Conservation (phyloP, 2,329 filamentous ascomycete genomes). For the Plectosphaerella cucumerina region DNA sequence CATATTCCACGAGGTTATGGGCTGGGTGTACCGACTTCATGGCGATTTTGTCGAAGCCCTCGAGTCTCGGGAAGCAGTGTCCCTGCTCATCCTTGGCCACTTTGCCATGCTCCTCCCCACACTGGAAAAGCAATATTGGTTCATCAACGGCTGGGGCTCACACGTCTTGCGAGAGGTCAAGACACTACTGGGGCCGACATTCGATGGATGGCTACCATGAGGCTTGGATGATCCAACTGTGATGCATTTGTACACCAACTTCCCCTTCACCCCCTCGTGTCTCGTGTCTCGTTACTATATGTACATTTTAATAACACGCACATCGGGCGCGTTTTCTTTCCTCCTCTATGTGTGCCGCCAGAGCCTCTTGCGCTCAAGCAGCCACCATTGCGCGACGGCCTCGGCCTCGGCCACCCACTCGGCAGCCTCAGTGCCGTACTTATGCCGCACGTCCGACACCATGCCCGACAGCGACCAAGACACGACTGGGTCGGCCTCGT, state of each 20-base stretch:
- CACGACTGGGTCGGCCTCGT: conserved; percentile 6
- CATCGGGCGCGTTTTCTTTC: background rate
- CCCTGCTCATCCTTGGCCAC: conserved; percentile 13
- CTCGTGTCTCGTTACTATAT: too few relatives aligned
- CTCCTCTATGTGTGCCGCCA: background rate
- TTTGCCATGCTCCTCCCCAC: conserved; percentile 12
- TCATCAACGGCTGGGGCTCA: conserved; percentile 14
- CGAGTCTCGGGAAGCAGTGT: conserved; percentile 7
- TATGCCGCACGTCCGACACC: conserved; percentile 3
- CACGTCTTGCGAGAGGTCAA: conserved; percentile 8
- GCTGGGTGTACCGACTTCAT: conserved; percentile 12
- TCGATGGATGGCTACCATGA: background rate
- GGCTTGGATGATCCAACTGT: too few relatives aligned
- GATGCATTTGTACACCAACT: too few relatives aligned
- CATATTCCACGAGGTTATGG: conserved; percentile 9
- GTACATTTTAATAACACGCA: too few relatives aligned
- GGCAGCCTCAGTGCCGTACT: conserved; percentile 11
- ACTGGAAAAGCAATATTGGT: conserved; percentile 14
- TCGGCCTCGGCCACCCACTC: conserved; percentile 15
- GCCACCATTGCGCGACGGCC: conserved; percentile 15
- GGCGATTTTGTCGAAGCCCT: conserved; percentile 8
- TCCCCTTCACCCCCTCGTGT: too few relatives aligned
- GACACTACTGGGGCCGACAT: background rate
- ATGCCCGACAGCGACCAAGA: conserved; percentile 10
- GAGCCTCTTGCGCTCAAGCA: conserved; percentile 6